Evolutionary conservation across 2,329 filamentous ascomycete genomes (phyloP).

Genomic region (Talaromyces albobiverticillius): DNA sequence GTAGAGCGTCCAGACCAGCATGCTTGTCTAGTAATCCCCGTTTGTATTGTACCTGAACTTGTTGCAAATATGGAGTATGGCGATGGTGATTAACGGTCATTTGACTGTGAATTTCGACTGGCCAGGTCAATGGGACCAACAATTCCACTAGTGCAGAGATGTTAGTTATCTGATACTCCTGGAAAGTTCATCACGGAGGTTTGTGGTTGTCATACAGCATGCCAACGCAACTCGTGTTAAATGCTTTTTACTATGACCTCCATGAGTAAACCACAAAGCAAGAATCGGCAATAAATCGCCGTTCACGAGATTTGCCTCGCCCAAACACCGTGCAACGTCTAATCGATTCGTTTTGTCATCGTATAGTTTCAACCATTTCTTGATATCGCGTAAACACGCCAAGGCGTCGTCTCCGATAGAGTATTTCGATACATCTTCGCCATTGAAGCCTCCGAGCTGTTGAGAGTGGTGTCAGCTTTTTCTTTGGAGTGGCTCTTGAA

Average conservation of each 20-base stretch:
- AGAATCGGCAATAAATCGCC: conserved; percentile 89
- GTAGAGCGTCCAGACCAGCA: conserved; percentile 71
- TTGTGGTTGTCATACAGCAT: conserved; percentile 53
- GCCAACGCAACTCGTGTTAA: conserved; percentile 77
- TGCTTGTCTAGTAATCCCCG: conserved; percentile 75
- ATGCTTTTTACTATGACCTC: conserved; percentile 67
- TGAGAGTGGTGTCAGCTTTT: conserved; percentile 18
- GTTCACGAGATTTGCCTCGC: conserved; percentile 87
- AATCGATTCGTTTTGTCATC: conserved; percentile 90
- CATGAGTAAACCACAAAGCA: conserved; percentile 70
- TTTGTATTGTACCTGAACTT: conserved; percentile 88
- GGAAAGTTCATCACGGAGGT: background rate
- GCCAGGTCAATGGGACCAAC: conserved; percentile 91
- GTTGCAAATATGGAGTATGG: conserved; percentile 83
- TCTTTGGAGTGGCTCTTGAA: background rate
- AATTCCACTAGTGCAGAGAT: conserved; percentile 63
- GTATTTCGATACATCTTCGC: conserved; percentile 78
- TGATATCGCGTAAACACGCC: conserved; percentile 87
- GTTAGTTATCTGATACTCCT: conserved; percentile 16
- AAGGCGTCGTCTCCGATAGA: conserved; percentile 89
- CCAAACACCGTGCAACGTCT: conserved; percentile 89
- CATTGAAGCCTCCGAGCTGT: conserved; percentile 79
- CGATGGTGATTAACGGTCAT: conserved; percentile 92
- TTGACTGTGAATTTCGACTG: conserved; percentile 73
- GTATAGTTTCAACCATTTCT: conserved; percentile 92